Evolutionary conservation across 345 rosid genomes (phyloP), one percentile per base, ranked within the genome.

Genomic region (Ceriops zippeliana): DNA sequence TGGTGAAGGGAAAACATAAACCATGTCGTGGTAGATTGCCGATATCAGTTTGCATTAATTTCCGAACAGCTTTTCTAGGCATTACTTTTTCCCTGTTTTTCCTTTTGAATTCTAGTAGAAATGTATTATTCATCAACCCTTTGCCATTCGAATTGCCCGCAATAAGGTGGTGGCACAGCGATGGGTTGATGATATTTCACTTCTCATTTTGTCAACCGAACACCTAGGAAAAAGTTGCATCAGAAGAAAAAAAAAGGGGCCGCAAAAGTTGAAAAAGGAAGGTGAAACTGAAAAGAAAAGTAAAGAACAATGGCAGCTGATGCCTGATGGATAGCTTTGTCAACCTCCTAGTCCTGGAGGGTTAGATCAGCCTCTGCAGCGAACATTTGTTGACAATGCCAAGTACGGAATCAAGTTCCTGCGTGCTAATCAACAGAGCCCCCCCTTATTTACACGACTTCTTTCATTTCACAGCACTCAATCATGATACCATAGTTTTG

Each of bases 391-490:
- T 28, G 31, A 35, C 32, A 52, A 17, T 52, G 59, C 28, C 52
- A 61, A 75, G 31, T 47, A 79, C 30, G 66, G 76, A 67, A 82
- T 79, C 81, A 61, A 72, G 75, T 76, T 67, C 79, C 66, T 6
- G 63, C 74, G 52, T 67, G 80, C 71, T 68, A 26, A 56, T 58
- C 49, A 21, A 68, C 17, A 19, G 59, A 56, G 54, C 6, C 47
- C 63, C 59, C 60, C 5, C 22, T 2, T 10, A 52, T 47, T 11
- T 31, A 68, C 21, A 47, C 70, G 52, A 38, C 7, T 58, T 32
- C 70, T 64, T 71, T 72, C 58, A 63, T 37, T 60, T 76, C 65
- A 16, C 19, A 15, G 52, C 38, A 70, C 59, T 52, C 35, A 1
- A 1, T 27, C 71, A 6, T 54, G 66, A 63, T 2, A 52, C 8